Percentiles rank a stretch among this genome's conserved stretches.
These are phyloP conservation scores for Deinandra increscens DNA, from an alignment of 129 eudicot species.

Conservation along the genomic window DNA sequence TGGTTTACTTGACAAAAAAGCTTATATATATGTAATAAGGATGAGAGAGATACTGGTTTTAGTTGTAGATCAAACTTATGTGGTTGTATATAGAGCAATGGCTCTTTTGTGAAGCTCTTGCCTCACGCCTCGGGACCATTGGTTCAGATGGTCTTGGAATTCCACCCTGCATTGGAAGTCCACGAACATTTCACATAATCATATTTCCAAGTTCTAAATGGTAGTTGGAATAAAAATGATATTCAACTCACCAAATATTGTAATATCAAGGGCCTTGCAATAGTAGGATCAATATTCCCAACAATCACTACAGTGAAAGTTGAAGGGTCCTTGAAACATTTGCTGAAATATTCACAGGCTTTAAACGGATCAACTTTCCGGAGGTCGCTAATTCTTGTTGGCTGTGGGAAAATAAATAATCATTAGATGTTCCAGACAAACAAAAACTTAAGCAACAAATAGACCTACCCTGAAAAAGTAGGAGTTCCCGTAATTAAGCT, in stretches of 20 bases:
- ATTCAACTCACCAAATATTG: conserved; percentile 69
- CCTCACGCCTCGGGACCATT: conserved; percentile 15
- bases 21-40: too few relatives aligned
- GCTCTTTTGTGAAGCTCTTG: too few relatives aligned
- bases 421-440: conserved; percentile 10
- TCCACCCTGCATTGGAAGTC: conserved; percentile 69
- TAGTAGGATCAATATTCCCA: conserved; percentile 86
- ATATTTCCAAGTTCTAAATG: background rate
- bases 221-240: conserved; percentile 7
- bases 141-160: conserved; percentile 74
- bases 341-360: conserved; percentile 83
- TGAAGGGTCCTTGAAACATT: conserved; percentile 89
- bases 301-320: conserved; percentile 87
- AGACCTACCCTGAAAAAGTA: conserved; percentile 73
- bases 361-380: conserved; percentile 67
- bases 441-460: conserved; percentile 6
- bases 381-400: conserved; percentile 61
- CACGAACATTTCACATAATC: background rate
- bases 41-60: too few relatives aligned
- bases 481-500: conserved; percentile 84
- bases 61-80: too few relatives aligned
- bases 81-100: too few relatives aligned
- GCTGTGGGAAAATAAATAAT: conserved; percentile 48
- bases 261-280: conserved; percentile 77
- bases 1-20: too few relatives aligned